These are phyloP conservation scores for Aureobasidium sp. DNA, from an alignment of 2,329 filamentous ascomycete genomes.

Conservation along the genomic window DNA sequence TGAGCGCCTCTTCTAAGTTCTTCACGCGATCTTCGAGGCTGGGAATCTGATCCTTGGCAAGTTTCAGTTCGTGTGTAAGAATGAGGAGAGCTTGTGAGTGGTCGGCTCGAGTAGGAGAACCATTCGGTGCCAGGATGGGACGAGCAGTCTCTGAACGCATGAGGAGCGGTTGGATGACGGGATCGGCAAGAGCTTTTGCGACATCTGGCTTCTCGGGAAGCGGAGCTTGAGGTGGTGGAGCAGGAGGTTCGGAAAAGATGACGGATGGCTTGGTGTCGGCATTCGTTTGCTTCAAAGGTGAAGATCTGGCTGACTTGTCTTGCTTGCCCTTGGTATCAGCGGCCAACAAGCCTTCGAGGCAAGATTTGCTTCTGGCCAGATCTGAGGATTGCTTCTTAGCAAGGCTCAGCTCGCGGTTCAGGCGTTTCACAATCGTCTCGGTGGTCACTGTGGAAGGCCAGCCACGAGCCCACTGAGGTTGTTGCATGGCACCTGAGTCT, in stretches of 20 bases:
- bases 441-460: conserved; percentile 86
- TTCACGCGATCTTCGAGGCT: conserved; percentile 71
- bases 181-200: conserved; percentile 40
- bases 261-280: conserved; percentile 65
- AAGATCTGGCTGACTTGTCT: conserved; percentile 35
- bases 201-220: conserved; percentile 87
- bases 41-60: conserved; percentile 80
- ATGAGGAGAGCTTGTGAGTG: conserved; percentile 68
- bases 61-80: conserved; percentile 75
- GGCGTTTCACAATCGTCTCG: conserved; percentile 84
- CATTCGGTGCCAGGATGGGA: conserved; percentile 45
- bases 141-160: conserved; percentile 72
- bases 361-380: conserved; percentile 72
- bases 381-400: conserved; percentile 85
- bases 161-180: conserved; percentile 52
- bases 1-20: conserved; percentile 71
- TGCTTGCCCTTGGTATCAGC: conserved; percentile 54
- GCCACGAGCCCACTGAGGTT: conserved; percentile 69
- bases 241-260: conserved; percentile 73
- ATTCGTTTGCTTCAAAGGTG: conserved; percentile 51
- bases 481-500: conserved; percentile 44
- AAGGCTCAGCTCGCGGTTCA: conserved; percentile 80
- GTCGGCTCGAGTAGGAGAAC: conserved; percentile 54
- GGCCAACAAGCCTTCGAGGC: conserved; percentile 67
- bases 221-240: conserved; percentile 86